Evolutionary conservation across 106 monocot genomes (phyloP), one percentile per base, ranked within the genome.

Genomic region (Triglochin maritima): DNA sequence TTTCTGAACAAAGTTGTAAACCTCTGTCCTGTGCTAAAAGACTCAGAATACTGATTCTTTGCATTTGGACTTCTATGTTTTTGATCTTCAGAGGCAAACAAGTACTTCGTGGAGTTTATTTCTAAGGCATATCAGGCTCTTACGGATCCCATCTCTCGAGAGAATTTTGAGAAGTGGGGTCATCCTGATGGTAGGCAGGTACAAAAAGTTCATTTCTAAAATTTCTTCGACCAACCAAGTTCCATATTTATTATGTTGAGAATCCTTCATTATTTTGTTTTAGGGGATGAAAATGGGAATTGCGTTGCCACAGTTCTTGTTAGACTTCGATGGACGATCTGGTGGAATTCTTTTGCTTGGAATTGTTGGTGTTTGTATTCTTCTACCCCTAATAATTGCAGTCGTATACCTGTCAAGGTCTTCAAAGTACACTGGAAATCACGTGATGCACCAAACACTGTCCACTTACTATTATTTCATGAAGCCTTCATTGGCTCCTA

Each of bases 221-320:
- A 29, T 29, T 41, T 66, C 2, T 53, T 17, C 4, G 50, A 10
- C 13, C 29, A 1, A 29, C 1, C 29, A 29, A 29, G 29, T 29
- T 29, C 29, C 29, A 29, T 29, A 29, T 29, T 29, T 29, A 29
- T 29, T 29, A 29, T 29, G 29, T 29, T 29, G 29, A 29, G 29
- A 29, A 29, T 0, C 29, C 29, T 29, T 29, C 29, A 29, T 29
- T 29, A 29, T 29, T 29, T 71, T 45, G 3, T 56, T 78, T 50
- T 76, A 98, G 96, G 90, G 96, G 42, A 69, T 91, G 72, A 63
- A 86, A 86, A 88, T 98, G 85, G 96, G 96, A 42, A 91, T 98
- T 80, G 96, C 96, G 47, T 81, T 98, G 56, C 96, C 96, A 64
- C 71, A 85, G 46, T 88, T 98, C 61, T 78, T 98, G 52, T 68